Evolutionary conservation across 73 alveolate species (phyloP).

Genomic region (Paramecium biaurelia): DNA sequence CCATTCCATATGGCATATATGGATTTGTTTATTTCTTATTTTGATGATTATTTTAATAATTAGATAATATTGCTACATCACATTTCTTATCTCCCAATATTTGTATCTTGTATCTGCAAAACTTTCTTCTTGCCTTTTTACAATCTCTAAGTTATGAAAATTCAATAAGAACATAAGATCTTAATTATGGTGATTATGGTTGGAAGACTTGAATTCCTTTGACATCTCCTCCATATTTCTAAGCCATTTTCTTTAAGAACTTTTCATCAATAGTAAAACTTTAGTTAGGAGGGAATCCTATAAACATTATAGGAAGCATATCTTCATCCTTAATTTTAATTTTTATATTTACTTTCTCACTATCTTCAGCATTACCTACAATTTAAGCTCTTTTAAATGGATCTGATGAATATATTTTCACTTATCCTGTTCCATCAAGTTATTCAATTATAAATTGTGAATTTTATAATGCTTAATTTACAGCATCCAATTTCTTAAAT

Average conservation of each 20-base stretch:
- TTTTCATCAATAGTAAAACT: not conserved
- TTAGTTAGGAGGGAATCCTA: not conserved
- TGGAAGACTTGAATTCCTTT: not conserved
- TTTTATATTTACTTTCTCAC: not conserved
- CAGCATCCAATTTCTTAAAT: not conserved
- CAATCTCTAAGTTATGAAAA: not conserved
- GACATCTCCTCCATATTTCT: conserved; percentile 5
- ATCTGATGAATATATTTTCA: not conserved
- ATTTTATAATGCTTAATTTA: not conserved
- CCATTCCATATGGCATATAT: not conserved
- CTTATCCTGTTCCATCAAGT: conserved; percentile 8
- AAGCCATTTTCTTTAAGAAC: not conserved
- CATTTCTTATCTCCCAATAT: not conserved
- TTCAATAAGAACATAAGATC: not conserved
- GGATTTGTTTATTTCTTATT: not conserved
- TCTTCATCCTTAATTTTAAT: not conserved
- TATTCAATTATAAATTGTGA: not conserved
- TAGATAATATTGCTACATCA: conserved; percentile 14
- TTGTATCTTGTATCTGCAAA: conserved; percentile 13
- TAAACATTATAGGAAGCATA: conserved; percentile 6
- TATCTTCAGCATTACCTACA: conserved; percentile 9
- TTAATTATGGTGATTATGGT: not conserved
- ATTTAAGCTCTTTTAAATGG: not conserved
- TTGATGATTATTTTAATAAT: not conserved
- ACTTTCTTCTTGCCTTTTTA: conserved; percentile 26